These are phyloP conservation scores for Nicotiana sylvestris DNA, from an alignment of 257 asterid genomes.

Conservation along the genomic window DNA sequence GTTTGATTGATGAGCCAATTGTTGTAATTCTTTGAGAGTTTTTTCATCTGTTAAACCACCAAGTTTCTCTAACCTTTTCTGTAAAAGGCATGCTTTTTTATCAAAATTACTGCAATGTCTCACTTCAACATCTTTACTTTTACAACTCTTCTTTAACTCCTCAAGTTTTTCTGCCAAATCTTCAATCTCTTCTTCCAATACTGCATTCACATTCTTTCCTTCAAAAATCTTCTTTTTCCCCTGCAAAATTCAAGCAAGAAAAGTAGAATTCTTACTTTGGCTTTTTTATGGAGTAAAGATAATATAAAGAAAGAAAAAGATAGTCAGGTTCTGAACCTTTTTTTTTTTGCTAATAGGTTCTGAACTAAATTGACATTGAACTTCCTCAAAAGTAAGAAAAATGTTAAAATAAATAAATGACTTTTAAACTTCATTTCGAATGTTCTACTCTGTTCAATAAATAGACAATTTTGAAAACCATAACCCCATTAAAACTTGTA, in stretches of 20 bases:
- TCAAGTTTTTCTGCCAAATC: slow-evolving; percentile 51
- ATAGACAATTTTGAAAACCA: neutral
- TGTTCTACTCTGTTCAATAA: neutral
- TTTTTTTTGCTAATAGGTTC: neutral
- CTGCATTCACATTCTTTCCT: slow-evolving; percentile 48
- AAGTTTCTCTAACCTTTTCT: slow-evolving; percentile 46
- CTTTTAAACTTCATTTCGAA: neutral
- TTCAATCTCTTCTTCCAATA: slow-evolving; percentile 62
- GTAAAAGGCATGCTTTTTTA: slow-evolving; percentile 48
- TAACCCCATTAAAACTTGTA: neutral
- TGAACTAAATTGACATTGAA: neutral
- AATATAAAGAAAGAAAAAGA: neutral
- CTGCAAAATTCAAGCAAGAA: slow-evolving; percentile 25
- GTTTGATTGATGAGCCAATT: slow-evolving; percentile 24
- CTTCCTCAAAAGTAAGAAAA: neutral
- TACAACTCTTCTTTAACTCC: slow-evolving; percentile 42
- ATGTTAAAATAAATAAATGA: neutral
- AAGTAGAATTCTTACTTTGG: neutral
- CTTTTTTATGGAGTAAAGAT: neutral
- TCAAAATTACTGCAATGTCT: slow-evolving; percentile 53
- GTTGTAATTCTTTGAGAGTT: slow-evolving; percentile 24
- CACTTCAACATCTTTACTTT: slow-evolving; percentile 24
- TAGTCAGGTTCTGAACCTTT: neutral
- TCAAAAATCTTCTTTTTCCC: slow-evolving; percentile 58
- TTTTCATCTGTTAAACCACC: slow-evolving; percentile 37